Conservation (phyloP, 2,329 filamentous ascomycete genomes). For the Emergomyces africanus region DNA sequence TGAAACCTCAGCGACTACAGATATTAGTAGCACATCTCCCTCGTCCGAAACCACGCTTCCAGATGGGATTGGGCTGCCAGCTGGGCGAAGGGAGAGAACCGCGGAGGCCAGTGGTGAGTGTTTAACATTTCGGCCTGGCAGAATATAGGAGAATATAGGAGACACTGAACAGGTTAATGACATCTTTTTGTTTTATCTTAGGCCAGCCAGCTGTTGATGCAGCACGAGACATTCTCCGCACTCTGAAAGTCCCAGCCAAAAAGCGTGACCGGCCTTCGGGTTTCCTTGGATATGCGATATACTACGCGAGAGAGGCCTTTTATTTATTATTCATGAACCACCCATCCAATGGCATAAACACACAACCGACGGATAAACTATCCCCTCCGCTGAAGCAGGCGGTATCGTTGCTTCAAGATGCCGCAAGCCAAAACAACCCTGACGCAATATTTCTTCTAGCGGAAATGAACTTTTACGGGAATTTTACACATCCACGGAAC, state of each 20-base stretch:
- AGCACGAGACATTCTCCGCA: conserved; percentile 10
- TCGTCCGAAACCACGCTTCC: neutral
- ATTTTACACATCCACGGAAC: conserved; percentile 75
- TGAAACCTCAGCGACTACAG: neutral
- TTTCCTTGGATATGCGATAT: conserved; percentile 41
- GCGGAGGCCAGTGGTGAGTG: neutral
- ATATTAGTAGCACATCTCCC: neutral
- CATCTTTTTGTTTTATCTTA: neutral
- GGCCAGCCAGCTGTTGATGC: conserved; percentile 12
- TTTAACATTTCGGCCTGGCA: neutral
- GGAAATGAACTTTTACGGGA: conserved; percentile 94
- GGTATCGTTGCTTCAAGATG: conserved; percentile 45
- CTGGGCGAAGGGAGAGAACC: neutral
- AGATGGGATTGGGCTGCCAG: conserved; percentile 1
- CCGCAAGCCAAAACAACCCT: conserved; percentile 44
- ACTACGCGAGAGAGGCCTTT: conserved; percentile 52
- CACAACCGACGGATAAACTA: conserved; percentile 23
- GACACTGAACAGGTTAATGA: neutral
- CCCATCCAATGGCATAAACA: conserved; percentile 35
- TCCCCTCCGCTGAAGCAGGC: conserved; percentile 40
- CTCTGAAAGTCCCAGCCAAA: conserved; percentile 6
- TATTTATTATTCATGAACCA: conserved; percentile 53
- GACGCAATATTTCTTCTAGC: conserved; percentile 84
- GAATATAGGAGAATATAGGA: neutral
- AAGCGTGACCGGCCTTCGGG: conserved; percentile 40